A percentile compares a stretch with the other conserved stretches of the same genome.
Conservation (phyloP, 768 basidiomycete genomes). For the Gloeostereum incarnatum region DNA sequence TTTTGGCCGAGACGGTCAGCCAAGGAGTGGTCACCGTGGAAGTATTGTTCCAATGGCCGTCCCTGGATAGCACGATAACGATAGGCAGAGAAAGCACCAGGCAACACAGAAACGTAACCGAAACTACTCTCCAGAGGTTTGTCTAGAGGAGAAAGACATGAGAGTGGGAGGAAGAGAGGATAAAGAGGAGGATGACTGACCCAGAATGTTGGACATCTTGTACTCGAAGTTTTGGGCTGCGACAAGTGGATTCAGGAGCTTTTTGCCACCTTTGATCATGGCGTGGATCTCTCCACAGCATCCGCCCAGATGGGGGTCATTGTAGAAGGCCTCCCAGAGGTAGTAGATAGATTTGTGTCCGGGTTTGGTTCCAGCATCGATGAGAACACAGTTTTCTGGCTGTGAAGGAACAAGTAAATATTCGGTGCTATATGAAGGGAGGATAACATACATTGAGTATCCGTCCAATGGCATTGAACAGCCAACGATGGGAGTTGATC, state of each 20-base stretch:
- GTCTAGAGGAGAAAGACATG: constrained; percentile 32
- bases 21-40: constrained; percentile 82
- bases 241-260: constrained; percentile 85
- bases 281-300: constrained; percentile 94
- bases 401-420: constrained; percentile 18
- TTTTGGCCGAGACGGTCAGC: constrained; percentile 89
- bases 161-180: constrained; percentile 2
- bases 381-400: constrained; percentile 87
- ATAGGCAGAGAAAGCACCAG: constrained; percentile 96
- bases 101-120: constrained; percentile 91
- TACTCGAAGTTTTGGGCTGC: constrained; percentile 98
- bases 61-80: constrained; percentile 90
- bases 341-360: constrained; percentile 95
- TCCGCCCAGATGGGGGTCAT: constrained; percentile 68
- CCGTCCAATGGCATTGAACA: constrained; percentile 88
- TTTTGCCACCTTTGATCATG: constrained; percentile 90
- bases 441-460: constrained; percentile 51
- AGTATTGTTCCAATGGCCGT: constrained; percentile 77
- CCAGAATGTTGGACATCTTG: constrained; percentile 96
- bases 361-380: constrained; percentile 95
- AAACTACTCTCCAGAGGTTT: constrained; percentile 94
- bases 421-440: no score
- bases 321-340: constrained; percentile 89
- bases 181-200: constrained; percentile 21
- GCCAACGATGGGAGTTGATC: constrained; percentile 93